Evolutionary conservation across 768 basidiomycete species (phyloP), one percentile per base, ranked within the genome.

Genomic region (Mrakia blollopis): DNA sequence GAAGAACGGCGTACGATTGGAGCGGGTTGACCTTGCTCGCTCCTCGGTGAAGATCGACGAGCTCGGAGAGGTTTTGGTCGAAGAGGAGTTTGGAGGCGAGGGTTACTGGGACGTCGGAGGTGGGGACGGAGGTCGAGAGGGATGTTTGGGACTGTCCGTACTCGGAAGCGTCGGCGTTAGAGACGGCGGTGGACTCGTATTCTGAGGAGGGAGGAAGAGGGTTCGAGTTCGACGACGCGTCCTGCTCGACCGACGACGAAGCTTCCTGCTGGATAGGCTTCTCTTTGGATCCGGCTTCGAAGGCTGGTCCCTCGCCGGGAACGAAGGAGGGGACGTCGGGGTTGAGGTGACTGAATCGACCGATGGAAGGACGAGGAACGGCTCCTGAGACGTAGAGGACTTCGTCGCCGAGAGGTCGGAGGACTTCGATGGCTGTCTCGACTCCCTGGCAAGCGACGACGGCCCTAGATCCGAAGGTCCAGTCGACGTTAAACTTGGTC

Each of bases 381-480:
- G 71, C 35, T 37, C 35, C 71, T 23, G 71, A 72, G 18, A 37
- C 7, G 71, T 72, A 57, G 35, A 74, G 73, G 52, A 67, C 47
- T 11, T 41, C 32, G 23, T 25, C 28, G 41, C 73, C 77, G 37
- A 68, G 39, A 57, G 72, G 52, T 18, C 41, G 50, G 13, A 70
- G 44, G 28, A 61, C 23, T 21, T 28, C 39, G 35, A 41, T 28
- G 21, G 61, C 69, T 18, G 32, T 14, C 13, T 63, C 73, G 67
- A 54, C 32, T 28, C 78, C 67, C 32, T 78, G 54, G 78, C 70
- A 30, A 50, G 44, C 67, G 68, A 67, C 37, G 72, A 78, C 44
- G n/a, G 76, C 39, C 69, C 68, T 44, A 37, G 63, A 39, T 32
- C 47, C 68, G n/a, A 72, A 67, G 37, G 67, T 37, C 73, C 70